Evolutionary conservation across 164 flowering plant species (phyloP), one percentile per base, ranked within the genome.

Genomic region (Dillenia turbinata): DNA sequence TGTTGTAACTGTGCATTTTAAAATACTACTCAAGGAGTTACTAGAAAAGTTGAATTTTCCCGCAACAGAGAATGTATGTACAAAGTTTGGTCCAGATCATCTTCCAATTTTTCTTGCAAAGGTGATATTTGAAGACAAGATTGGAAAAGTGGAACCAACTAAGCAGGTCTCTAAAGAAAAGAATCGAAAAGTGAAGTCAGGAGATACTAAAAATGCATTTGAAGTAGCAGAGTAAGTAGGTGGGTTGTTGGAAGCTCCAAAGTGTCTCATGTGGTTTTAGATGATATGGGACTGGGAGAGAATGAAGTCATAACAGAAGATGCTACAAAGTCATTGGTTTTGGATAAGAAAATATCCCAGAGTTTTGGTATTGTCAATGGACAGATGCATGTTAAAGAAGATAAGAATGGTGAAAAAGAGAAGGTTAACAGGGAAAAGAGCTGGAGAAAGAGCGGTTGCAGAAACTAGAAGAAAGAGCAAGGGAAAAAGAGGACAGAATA

Each of bases 401-500:
- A 45, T 50, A 64, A 53, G 60, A 52, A 46, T 51, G 61, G 63
- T 65, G 83, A 71, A 52, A 69, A 54, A 54, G 79, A 71, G 58
- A 75, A 77, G 66, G 11, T 68, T 59, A 64, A 49, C 53, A 66
- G 62, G 65, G 73, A 77, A 56, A 62, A 64, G 74, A 74, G 69
- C 78, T 69, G 64, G 79, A 72, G 33, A 61, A 47, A 60, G 79
- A 76, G 63, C 73, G 72, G 12, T 44, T 68, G 48, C 73, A 69
- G 51, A 76, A 67, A 70, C 11, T 70, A 54, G 77, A 76, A 63
- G 79, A 76, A 17, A 76, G 61, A 51, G 79, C 72, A n/a, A 63
- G 73, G 47, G 79, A 76, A 69, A 69, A 77, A 76, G 77, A 73
- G 50, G 77, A 76, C 56, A 76, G 77, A 59, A 65, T 73, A 68